Evolutionary conservation across 2,329 filamentous ascomycete species (phyloP).

Genomic region (Aspergillus candidus): DNA sequence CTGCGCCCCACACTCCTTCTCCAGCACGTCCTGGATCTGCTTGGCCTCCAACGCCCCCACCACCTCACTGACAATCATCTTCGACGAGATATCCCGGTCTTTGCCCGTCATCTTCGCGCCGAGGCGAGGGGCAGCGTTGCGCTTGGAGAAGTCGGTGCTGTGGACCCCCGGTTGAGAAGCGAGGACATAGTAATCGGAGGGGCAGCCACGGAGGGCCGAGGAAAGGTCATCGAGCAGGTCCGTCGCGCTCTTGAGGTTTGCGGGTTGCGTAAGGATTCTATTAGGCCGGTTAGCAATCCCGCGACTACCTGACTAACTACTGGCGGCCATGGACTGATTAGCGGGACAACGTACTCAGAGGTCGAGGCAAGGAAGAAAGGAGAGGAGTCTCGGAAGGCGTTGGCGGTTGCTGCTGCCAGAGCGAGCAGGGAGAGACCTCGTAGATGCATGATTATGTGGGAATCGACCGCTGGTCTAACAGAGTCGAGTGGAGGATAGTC

Average conservation of each 20-base stretch:
- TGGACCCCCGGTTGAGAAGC: constrained; percentile 71
- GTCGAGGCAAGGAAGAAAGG: constrained; percentile 87
- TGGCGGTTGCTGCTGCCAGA: constrained; percentile 52
- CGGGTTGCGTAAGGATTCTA: constrained; percentile 36
- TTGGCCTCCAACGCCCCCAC: constrained; percentile 44
- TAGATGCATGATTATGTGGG: constrained; percentile 27
- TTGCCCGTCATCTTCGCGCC: constrained; percentile 45
- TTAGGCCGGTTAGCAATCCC: constrained; percentile 21
- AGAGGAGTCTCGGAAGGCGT: constrained; percentile 78
- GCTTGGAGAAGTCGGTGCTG: constrained; percentile 58
- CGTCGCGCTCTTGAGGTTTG: constrained; percentile 39
- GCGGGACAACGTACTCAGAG: constrained; percentile 56
- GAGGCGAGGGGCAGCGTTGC: constrained; percentile 49
- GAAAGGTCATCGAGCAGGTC: constrained; percentile 40
- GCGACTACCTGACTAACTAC: not conserved
- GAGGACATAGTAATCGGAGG: constrained; percentile 69
- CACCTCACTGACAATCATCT: constrained; percentile 49
- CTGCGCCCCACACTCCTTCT: constrained; percentile 44
- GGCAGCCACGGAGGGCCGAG: constrained; percentile 56
- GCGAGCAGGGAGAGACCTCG: constrained; percentile 42
- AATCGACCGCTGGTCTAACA: too few species aligned
- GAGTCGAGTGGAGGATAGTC: too few species aligned
- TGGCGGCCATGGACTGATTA: constrained; percentile 6
- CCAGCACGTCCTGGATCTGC: constrained; percentile 38
- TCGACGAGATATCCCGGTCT: constrained; percentile 50